Base-by-base conservation (phyloP, 305 asterid species). In the Solanum hybrid region DNA sequence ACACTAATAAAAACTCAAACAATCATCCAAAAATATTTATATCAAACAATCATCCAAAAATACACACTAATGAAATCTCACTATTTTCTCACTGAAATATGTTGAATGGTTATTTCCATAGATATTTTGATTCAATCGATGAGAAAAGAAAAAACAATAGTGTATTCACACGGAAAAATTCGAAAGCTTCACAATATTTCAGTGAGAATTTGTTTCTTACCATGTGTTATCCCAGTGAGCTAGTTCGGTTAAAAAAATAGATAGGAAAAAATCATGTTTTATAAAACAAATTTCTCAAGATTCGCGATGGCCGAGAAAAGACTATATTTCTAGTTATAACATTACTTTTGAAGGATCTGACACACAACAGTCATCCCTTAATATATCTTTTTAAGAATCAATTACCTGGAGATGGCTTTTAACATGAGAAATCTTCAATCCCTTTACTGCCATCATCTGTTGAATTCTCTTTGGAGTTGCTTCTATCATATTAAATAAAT, bases 341-440 rank as follows among this genome's bases (percentile, higher is more conserved):
- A 20, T 57, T 0, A 20, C 24, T 57, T 57, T 57, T 57, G 26
- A 61, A 61, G 72, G 4, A 65, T 22, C 3, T 1, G 27, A 15
- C 1, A 27, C 5, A 0, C 11, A 75, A 1, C 22, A 4, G 1
- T 72, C 4, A 11, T 0, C 7, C 33, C 33, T 24, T 4, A 29
- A 27, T 31, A 29, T 31, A 76, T 29, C 65, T 31, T 76, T 76
- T 31, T 39, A 39, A 10, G 45, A 39, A 39, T 39, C 45, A 39
- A 79, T 78, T 80, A 94, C 98, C 96, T 95, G 98, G 79, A 95
- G 94, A 92, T 95, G 98, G 89, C 98, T 94, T 93, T 95, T 95
- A 89, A 95, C 90, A 87, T 95, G 98, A 91, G 98, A 93, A 91
- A 94, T 93, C 90, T 92, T 93, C 68, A 95, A 93, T 84, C 95